Evolutionary conservation across 768 basidiomycete species (phyloP).

Genomic region (Mycena indigotica): DNA sequence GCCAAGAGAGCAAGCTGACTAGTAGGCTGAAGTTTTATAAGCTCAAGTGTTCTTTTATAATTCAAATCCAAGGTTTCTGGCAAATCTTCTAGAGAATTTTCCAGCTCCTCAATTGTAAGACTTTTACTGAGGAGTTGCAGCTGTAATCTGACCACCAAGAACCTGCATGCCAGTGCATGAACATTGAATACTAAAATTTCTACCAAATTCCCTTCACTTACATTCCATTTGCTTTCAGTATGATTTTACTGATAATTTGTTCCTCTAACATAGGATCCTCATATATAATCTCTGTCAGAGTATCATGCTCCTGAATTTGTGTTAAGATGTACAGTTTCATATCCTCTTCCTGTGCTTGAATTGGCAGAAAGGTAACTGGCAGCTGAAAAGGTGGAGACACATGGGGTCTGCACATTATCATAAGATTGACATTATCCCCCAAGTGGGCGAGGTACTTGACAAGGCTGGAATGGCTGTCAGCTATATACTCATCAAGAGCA

Average conservation of each 20-base stretch:
- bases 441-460: neutral
- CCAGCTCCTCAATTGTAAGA: neutral
- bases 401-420: neutral
- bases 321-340: neutral
- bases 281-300: neutral
- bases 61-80: neutral
- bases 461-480: slow-evolving; percentile 4
- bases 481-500: too few species aligned
- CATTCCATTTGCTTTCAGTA: too few species aligned
- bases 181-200: neutral
- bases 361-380: neutral
- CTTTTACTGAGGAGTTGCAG: neutral
- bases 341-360: neutral
- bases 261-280: neutral
- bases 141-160: neutral
- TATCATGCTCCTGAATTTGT: neutral
- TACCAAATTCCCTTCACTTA: neutral
- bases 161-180: neutral
- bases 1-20: neutral
- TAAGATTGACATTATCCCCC: neutral
- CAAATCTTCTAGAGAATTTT: neutral
- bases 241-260: neutral
- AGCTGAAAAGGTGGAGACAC: neutral
- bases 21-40: neutral
- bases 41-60: neutral